A percentile compares a stretch with the other conserved stretches of the same genome.
Conservation (phyloP, 1,284 basidiomycete species). For the Malassezia japonica region DNA sequence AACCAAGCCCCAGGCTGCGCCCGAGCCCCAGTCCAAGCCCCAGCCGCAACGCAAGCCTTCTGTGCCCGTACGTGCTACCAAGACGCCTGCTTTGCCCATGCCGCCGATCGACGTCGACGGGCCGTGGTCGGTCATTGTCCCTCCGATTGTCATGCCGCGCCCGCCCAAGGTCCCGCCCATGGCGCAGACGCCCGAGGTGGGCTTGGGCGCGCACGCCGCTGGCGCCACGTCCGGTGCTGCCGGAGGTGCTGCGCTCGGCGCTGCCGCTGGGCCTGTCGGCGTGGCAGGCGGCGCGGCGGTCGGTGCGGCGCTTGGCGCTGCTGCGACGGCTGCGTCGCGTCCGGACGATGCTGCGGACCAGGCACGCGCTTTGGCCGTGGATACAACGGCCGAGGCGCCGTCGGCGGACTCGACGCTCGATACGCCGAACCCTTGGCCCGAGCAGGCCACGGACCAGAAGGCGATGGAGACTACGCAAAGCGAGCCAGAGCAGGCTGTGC, state of each 20-base stretch:
- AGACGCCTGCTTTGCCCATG: no score
- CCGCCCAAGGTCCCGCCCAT: neutral
- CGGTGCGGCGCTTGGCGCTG: neutral
- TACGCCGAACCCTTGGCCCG: constrained; percentile 2
- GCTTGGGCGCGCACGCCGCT: no score
- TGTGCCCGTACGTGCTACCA: no score
- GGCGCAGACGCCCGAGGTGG: neutral
- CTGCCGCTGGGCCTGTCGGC: neutral
- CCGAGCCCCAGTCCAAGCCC: no score
- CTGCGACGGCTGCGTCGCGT: neutral
- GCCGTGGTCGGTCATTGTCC: constrained; percentile 7
- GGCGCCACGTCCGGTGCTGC: neutral
- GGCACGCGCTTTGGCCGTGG: no score
- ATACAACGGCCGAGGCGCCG: neutral
- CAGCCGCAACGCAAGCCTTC: no score
- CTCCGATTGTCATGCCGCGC: neutral
- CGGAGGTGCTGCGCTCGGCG: neutral
- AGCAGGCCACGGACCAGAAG: no score
- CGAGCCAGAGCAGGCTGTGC: no score
- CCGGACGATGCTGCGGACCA: no score
- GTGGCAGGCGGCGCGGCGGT: neutral
- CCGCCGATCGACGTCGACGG: neutral
- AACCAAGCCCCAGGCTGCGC: no score
- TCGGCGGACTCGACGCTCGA: neutral
- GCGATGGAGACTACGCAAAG: no score